Evolutionary conservation across 106 monocot species (phyloP), one percentile per base, ranked within the genome.

Genomic region (Dioscorea alata): DNA sequence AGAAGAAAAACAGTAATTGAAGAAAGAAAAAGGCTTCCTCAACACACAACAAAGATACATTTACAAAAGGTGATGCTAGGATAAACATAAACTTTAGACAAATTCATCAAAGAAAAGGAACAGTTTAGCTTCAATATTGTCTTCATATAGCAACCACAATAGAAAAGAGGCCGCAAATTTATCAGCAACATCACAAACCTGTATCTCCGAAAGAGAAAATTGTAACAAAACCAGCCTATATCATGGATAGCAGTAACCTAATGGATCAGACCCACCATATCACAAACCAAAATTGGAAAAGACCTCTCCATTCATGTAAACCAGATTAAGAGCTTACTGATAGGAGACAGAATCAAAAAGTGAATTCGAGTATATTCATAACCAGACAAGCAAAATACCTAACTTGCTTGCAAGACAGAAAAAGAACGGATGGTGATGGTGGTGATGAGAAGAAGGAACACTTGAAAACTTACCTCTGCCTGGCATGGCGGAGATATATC

Each of bases 401-500:
- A 42, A 42, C 28, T 28, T 28, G 42, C 42, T 42, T 23, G 22
- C 23, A 20, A 60, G 59, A 23, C 0, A 20, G 23, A 60, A n/a
- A 21, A 60, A 23, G 23, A 60, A 54, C 7, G 1, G 19, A 19
- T 18, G 54, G 19, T 54, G 15, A 32, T 64, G 28, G 28, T 28
- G 28, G 28, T 28, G 9, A 17, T 35, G 42, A n/a, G 17, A 35
- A 42, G 65, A 19, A 20, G 20, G 33, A 12, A 4, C 33, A 48
- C 48, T 14, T 48, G 33, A 65, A 3, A 65, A 42, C 23, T 60
- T 77, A 71, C 66, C 66, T 48, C 65, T 60, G 71, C 70, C 63
- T 69, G 6, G 23, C 23, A 1, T 57, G 33, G 35, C 71, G 78
- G 5, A 78, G 67, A 72, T 42, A 71, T 22, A 78, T 15, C 0